These are phyloP conservation scores for Blastobotrys chiropterorum DNA, from an alignment of 805 yeast species.

Conservation along the genomic window DNA sequence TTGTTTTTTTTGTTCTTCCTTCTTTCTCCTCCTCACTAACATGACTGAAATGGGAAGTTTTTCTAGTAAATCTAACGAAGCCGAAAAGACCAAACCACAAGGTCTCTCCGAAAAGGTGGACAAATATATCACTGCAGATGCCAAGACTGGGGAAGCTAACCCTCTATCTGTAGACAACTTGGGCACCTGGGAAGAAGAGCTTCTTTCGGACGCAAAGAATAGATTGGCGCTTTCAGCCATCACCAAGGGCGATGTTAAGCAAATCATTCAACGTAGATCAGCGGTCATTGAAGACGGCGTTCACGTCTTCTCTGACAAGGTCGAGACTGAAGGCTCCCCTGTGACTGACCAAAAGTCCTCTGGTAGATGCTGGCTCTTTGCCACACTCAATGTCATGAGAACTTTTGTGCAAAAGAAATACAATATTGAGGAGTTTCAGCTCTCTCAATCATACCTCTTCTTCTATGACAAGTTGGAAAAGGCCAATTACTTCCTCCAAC, in stretches of 20 bases:
- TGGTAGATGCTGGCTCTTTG: constrained; percentile 89
- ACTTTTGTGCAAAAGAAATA: constrained; percentile 54
- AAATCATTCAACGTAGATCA: constrained; percentile 30
- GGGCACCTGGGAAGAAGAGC: constrained; percentile 40
- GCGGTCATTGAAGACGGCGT: constrained; percentile 15
- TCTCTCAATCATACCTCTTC: constrained; percentile 74
- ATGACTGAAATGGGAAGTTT: not conserved
- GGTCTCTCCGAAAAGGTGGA: not conserved
- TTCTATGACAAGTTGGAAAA: constrained; percentile 86
- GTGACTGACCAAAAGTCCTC: constrained; percentile 70
- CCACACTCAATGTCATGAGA: constrained; percentile 70
- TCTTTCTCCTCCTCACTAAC: not conserved
- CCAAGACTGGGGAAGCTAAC: constrained; percentile 16
- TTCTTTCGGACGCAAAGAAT: constrained; percentile 45
- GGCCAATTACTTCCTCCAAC: constrained; percentile 73
- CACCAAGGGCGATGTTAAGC: constrained; percentile 40
- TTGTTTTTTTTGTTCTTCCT: not conserved
- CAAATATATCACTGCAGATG: not conserved
- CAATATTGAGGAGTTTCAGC: constrained; percentile 61
- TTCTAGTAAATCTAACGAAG: not conserved
- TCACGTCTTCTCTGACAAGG: constrained; percentile 38
- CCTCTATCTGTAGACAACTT: constrained; percentile 35
- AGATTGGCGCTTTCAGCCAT: constrained; percentile 49
- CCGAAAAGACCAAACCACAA: not conserved
- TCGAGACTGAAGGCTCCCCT: constrained; percentile 52